Evolutionary conservation across 2,329 filamentous ascomycete species (phyloP), one percentile per base, ranked within the genome.

Genomic region (Penicillium crustosum): DNA sequence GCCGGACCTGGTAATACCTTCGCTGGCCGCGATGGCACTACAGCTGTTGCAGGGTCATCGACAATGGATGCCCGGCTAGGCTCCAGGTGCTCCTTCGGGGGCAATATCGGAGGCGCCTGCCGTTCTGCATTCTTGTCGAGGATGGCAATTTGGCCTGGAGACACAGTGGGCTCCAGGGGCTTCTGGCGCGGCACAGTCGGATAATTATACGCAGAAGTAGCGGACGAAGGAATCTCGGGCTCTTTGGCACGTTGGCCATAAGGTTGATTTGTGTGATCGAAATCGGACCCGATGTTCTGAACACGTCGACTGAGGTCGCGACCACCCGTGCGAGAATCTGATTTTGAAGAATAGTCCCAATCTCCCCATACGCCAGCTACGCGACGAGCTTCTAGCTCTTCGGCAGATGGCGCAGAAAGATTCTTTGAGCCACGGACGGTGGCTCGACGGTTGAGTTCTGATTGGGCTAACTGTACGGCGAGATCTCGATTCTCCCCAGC

Each of bases 381-480:
- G 10, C 86, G 79, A 41, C 84, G 81, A 51, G 77, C 76, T 57
- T 82, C 80, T 61, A 87, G 83, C 59, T 86, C 83, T 53, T 84
- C 82, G 49, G 33, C 82, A 79, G 0, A 86, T 78, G 0, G 31
- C 8, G 47, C 39, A 15, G 47, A 31, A 42, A 43, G 12, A 23
- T 83, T 85, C 83, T 81, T 27, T 82, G 84, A 12, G 81, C 82
- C 62, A 78, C 85, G 80, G 42, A 80, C 81, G 15, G 83, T 85
- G 66, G 89, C 87, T 63, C 91, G 81, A 42, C 89, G 82, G 55
- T 78, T 80, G 57, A 92, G 83, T 73, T 95, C 91, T 55, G 84
- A 83, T 61, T 88, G 86, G 0, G 91, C 91, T 31, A 95, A 74
- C 62, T 88, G 84, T 7, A 95, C 86, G 0, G 91, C 92, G 45